Conservation (phyloP, 1,284 basidiomycete species). For the Dichomitus squalens region DNA sequence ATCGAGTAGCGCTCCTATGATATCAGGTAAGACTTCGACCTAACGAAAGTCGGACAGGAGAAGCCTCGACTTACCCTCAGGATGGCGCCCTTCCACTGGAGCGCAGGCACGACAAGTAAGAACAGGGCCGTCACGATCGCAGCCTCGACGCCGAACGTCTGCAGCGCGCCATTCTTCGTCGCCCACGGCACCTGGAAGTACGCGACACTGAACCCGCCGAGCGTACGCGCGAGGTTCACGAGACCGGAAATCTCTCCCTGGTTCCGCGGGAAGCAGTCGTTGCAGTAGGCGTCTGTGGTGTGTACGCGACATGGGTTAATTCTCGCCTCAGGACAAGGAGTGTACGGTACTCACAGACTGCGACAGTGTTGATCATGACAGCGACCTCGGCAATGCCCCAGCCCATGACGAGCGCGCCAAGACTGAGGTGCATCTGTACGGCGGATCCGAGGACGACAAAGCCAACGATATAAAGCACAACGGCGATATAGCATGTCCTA, state of each 20-base stretch:
- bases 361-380: slow-evolving; percentile 68
- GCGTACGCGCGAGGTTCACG: slow-evolving; percentile 57
- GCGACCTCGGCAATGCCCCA: slow-evolving; percentile 67
- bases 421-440: slow-evolving; percentile 57
- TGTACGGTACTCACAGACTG: slow-evolving; percentile 51
- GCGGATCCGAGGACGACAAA: slow-evolving; percentile 63
- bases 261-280: slow-evolving; percentile 45
- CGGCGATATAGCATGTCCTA: slow-evolving; percentile 67
- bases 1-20: too few relatives aligned
- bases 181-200: slow-evolving; percentile 69
- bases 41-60: too few relatives aligned
- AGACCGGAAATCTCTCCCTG: slow-evolving; percentile 62
- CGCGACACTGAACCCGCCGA: slow-evolving; percentile 65
- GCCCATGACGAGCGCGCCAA: slow-evolving; percentile 61
- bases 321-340: not conserved
- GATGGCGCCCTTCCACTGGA: slow-evolving; percentile 49
- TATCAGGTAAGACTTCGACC: too few relatives aligned
- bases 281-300: slow-evolving; percentile 50
- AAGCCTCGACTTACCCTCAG: slow-evolving; percentile 42
- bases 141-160: slow-evolving; percentile 61
- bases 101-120: slow-evolving; percentile 50
- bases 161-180: slow-evolving; percentile 51
- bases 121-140: slow-evolving; percentile 57
- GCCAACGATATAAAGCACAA: slow-evolving; percentile 65
- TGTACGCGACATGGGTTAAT: not conserved